Evolutionary conservation across 140 eudicot species (phyloP), one percentile per base, ranked within the genome.

Genomic region (Cichorium intybus): DNA sequence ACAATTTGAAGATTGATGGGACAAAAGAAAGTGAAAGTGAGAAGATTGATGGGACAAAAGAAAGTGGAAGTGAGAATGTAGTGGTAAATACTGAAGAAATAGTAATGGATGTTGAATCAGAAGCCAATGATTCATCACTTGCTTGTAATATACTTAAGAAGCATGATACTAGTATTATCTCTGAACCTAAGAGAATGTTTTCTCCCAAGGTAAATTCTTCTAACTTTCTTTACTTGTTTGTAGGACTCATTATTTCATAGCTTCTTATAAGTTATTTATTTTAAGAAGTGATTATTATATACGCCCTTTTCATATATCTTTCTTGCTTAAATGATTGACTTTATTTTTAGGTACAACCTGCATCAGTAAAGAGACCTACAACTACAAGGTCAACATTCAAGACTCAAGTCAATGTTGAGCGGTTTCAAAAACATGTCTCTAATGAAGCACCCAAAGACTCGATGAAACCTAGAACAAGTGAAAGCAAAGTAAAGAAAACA

Each of bases 161-260:
- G 41, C 79, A 67, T 65, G 62, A 64, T 37, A 57, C 60, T 43
- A 49, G 63, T 71, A 55, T 69, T 55, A 41, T 68, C 67, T 53
- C 74, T 3, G 55, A 60, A 49, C 48, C 67, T 56, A 75, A 10
- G 62, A 79, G 28, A 43, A 34, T 31, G 24, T 33, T 64, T 63
- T 76, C 79, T 68, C 22, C 58, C 68, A 66, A 87, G 95, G 95
- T 87, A 23, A 24, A 35, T 21, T 24, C 39, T 9, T 66, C 28
- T 63, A 11, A 66, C 70, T 9, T 41, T 45, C 61, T 31, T 53
- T 31, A 35, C 35, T 37, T 62, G 67, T 54, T 55, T 56, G 11
- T 51, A 61, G 23, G 14, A 17, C 24, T 60, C 35, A 28, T 59
- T 34, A 39, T 39, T 10, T 8, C 6, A 31, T 60, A 17, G 65